phyloP scores from a whole-genome alignment of 73 alveolate species.

The Diophrys sp. region DNA sequence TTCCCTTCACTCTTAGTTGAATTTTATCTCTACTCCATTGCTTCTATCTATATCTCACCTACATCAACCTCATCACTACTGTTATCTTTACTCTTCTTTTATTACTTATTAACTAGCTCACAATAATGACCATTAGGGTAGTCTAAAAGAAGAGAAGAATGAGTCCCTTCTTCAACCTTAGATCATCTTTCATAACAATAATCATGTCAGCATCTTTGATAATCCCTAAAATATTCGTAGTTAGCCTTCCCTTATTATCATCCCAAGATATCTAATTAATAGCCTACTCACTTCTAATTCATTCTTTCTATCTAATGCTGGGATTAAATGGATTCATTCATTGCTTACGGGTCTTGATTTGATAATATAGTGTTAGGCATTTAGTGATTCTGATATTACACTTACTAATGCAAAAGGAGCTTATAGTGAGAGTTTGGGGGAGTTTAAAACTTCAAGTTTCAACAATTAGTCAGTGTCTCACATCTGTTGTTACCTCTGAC shows the following conservation, averaged over 20 bases:
- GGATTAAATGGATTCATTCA: too few species aligned
- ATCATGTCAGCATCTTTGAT: conserved; percentile 53
- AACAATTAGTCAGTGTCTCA: too few species aligned
- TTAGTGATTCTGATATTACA: too few species aligned
- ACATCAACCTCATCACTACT: not conserved
- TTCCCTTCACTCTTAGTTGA: not conserved
- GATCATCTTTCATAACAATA: conserved; percentile 69
- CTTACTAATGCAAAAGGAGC: too few species aligned
- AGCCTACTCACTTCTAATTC: conserved; percentile 77
- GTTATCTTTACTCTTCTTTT: not conserved
- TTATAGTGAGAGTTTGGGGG: too few species aligned
- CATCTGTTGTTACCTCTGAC: too few species aligned
- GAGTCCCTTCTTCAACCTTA: conserved; percentile 67
- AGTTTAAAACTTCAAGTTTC: too few species aligned
- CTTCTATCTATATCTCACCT: not conserved
- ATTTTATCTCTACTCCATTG: not conserved
- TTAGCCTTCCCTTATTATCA: conserved; percentile 11
- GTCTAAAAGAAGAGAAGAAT: conserved; percentile 20
- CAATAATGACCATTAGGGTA: conserved; percentile 27
- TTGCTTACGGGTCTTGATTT: too few species aligned
- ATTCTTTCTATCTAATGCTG: conserved; percentile 88
- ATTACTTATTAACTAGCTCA: conserved; percentile 10
- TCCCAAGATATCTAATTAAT: conserved; percentile 2
- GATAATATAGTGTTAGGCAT: too few species aligned
- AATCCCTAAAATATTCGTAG: conserved; percentile 62